Percentiles rank a stretch among this genome's conserved stretches.
phyloP scores from a whole-genome alignment of 257 asterid genomes.

The Solanum tarapatanum region DNA sequence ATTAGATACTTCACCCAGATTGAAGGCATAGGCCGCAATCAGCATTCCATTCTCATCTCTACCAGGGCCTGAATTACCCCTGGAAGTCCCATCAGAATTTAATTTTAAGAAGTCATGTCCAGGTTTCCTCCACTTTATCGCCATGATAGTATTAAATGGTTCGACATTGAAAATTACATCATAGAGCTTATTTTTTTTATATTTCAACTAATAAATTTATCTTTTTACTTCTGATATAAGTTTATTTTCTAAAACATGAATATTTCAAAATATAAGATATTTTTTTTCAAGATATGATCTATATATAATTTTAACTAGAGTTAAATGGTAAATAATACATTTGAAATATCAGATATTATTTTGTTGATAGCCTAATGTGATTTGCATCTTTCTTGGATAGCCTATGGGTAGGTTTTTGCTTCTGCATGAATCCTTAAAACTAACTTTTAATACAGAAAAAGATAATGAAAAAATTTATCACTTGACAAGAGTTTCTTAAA shows the following conservation, averaged over 20 bases:
- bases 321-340: background rate
- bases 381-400: background rate
- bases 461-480: background rate
- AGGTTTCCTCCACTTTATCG: too few relatives aligned
- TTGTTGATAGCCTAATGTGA: background rate
- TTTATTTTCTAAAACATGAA: background rate
- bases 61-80: too few relatives aligned
- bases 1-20: too few relatives aligned
- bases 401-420: background rate
- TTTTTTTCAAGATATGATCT: background rate
- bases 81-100: too few relatives aligned
- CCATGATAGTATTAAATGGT: too few relatives aligned
- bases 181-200: background rate
- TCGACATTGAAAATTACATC: background rate
- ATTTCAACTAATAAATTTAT: background rate
- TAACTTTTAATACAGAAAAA: background rate
- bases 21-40: too few relatives aligned
- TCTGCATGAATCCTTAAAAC: background rate
- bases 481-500: background rate
- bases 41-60: too few relatives aligned
- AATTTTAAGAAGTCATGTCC: too few relatives aligned
- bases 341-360: background rate
- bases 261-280: background rate
- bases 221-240: background rate
- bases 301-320: background rate